Evolutionary conservation across 306 rosid genomes (phyloP), one percentile per base, ranked within the genome.

Genomic region (Coriaria nepalensis): DNA sequence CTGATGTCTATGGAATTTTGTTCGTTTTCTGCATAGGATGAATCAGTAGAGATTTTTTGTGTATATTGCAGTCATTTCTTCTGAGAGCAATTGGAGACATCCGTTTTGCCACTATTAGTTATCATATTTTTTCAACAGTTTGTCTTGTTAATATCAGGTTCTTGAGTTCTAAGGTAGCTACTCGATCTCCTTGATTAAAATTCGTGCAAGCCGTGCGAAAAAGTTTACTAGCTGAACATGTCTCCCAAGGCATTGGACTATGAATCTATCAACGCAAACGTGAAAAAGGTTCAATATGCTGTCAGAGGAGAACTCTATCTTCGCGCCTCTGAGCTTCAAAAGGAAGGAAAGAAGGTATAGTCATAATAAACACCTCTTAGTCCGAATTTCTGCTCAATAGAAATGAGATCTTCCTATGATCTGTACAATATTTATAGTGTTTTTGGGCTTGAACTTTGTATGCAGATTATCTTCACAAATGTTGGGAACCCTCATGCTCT

Each of bases 401-500:
- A 20, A 20, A 20, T 20, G 29, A 20, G 29, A 20, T 20, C 29
- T 20, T 20, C 3, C 29, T 20, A 20, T 20, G 29, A 20, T 1
- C 29, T 20, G 29, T 20, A 20, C 29, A 20, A 20, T 20, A 20
- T 20, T 20, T 20, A 20, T 20, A 20, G 29, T 20, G 29, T 20
- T 20, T 20, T 20, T 20, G 29, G 29, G 29, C 29, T 41, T 47
- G 41, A 15, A 42, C 57, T 59, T 66, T 50, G 37, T 64, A 41
- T 53, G 51, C 87, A 92, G 98, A 92, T 92, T 63, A 77, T 92
- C 68, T 92, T 92, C 76, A 92, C 98, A 33, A 92, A 92, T 72
- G 98, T 92, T 38, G 98, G 98, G 66, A 92, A 92, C 50, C 98
- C 98, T 51, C 98, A 92, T 66, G 98, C 98, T 52, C 68, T 92